Evolutionary conservation across 768 basidiomycete genomes (phyloP), one percentile per base, ranked within the genome.

Genomic region (Imleria badia): DNA sequence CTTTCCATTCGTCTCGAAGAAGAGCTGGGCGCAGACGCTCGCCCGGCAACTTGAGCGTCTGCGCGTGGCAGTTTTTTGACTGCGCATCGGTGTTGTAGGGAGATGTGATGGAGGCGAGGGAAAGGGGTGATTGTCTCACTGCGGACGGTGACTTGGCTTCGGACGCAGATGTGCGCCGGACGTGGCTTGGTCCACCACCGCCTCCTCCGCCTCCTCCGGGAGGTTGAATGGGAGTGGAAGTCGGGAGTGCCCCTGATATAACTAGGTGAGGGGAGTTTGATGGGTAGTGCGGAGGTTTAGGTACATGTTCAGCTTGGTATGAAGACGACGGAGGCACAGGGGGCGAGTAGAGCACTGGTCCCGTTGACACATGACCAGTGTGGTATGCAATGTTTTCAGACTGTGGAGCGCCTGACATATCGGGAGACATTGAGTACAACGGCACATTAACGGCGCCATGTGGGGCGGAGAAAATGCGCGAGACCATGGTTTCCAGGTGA

Each of bases 11-110:
- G 59, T 55, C 70, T 65, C 29, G 70, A 61, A 6, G 59, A 56
- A 41, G 64, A 60, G 67, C 72, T 76, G 60, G 79, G 83, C 86
- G 86, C 86, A 87, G 86, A 85, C 85, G 81, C 80, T 74, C 83
- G 84, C 86, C 85, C 86, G 81, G 85, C 66, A 54, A 64, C 65
- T 63, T 80, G 78, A 78, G 79, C 86, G 81, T 85, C 86, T 87
- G 86, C 86, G 86, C 86, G 81, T 65, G 74, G 79, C 52, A 85
- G 79, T 89, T 87, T 87, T 89, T 87, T 87, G 84, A 69, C 79
- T 77, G 79, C 44, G 58, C 14, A 9, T 68, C 68, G 51, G 66
- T 45, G 55, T 64, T 66, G 68, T 62, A 83, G 49, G 66, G 81
- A 12, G 72, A 64, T 14, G 72, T 77, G 59, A 76, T 78, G 34